phyloP scores from a whole-genome alignment of 2,329 filamentous ascomycete species.

The Alternaria sp. region DNA sequence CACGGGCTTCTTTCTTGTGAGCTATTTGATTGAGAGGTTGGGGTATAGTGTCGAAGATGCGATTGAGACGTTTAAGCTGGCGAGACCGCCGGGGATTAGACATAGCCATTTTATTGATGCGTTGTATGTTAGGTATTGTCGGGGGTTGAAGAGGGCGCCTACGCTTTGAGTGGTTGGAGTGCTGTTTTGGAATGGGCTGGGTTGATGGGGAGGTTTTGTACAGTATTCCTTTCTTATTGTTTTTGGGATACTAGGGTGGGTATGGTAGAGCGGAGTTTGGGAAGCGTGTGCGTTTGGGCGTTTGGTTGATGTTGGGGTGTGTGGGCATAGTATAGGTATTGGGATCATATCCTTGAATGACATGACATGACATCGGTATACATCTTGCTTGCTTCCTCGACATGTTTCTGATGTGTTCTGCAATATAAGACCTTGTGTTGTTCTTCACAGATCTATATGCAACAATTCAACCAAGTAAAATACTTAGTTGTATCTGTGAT shows the following conservation, averaged over 20 bases:
- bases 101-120: constrained; percentile 89
- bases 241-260: background rate
- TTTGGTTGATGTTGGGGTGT: background rate
- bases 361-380: background rate
- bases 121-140: constrained; percentile 77
- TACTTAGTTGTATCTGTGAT: too few species aligned
- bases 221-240: background rate
- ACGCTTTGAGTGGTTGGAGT: constrained; percentile 34
- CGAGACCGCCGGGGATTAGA: constrained; percentile 81
- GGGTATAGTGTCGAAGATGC: constrained; percentile 76
- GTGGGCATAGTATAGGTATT: background rate
- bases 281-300: constrained; percentile 5
- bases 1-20: constrained; percentile 88
- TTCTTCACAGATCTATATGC: too few species aligned
- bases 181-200: too few species aligned
- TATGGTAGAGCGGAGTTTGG: background rate
- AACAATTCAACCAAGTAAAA: too few species aligned
- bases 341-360: background rate
- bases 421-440: too few species aligned
- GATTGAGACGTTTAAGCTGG: constrained; percentile 75
- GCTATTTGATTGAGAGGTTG: constrained; percentile 84
- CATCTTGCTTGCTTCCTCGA: background rate
- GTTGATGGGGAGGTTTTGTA: too few species aligned
- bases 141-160: constrained; percentile 51
- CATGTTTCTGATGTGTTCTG: too few species aligned